These are phyloP conservation scores for Cercospora beticola DNA, from an alignment of 2,329 filamentous ascomycete species.

Conservation along the genomic window DNA sequence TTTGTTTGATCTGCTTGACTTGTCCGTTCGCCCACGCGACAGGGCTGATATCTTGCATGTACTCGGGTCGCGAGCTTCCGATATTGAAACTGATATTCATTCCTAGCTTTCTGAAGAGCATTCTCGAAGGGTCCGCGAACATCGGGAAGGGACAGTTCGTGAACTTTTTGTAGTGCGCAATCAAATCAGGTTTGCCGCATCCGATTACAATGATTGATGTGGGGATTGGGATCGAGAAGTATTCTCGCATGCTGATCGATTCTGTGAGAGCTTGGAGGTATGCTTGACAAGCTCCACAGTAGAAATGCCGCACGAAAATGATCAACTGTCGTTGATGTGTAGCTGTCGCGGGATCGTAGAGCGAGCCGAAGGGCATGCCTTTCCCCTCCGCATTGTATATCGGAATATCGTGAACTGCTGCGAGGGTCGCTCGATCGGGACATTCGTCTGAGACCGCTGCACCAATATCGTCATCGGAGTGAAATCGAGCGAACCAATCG, in stretches of 20 bases:
- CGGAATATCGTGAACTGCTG: constrained; percentile 37
- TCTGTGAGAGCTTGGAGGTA: constrained; percentile 39
- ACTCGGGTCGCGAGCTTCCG: constrained; percentile 36
- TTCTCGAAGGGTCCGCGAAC: constrained; percentile 40
- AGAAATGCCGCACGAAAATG: constrained; percentile 45
- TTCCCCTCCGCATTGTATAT: constrained; percentile 63
- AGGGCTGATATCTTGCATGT: constrained; percentile 40
- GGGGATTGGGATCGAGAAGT: constrained; percentile 39
- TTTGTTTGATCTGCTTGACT: constrained; percentile 30
- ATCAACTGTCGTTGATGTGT: constrained; percentile 42
- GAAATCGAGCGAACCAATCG: constrained; percentile 40
- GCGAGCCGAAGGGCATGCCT: constrained; percentile 60
- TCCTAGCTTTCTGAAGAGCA: constrained; percentile 40
- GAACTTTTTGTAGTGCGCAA: constrained; percentile 39
- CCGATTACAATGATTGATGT: constrained; percentile 42
- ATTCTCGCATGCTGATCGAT: constrained; percentile 38
- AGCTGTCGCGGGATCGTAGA: constrained; percentile 55
- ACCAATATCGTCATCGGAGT: constrained; percentile 33
- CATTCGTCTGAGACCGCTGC: constrained; percentile 34
- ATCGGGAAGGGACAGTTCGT: constrained; percentile 41
- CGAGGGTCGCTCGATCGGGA: constrained; percentile 37
- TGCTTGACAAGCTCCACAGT: constrained; percentile 44
- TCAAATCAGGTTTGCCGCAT: constrained; percentile 40
- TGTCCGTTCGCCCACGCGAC: constrained; percentile 37
- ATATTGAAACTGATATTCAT: constrained; percentile 39